Percentiles rank a stretch among this genome's conserved stretches.
phyloP scores from a whole-genome alignment of 2,329 filamentous ascomycete species.

The Monilinia aucupariae region DNA sequence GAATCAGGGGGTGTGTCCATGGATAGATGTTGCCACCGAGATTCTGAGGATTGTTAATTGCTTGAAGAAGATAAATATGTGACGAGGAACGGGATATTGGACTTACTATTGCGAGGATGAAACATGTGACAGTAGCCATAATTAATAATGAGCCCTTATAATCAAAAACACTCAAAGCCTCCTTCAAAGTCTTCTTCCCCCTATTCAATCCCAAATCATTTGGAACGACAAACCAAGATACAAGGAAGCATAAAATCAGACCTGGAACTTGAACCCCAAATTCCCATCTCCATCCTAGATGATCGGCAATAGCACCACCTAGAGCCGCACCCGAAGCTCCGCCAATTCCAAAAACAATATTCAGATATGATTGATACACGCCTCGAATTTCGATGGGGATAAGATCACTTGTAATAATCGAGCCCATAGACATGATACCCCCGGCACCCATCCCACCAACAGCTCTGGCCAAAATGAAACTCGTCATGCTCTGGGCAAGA shows the following conservation, averaged over 20 bases:
- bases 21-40: conserved; percentile 59
- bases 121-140: conserved; percentile 46
- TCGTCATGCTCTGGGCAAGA: conserved; percentile 59
- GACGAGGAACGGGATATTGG: too few species aligned
- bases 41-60: conserved; percentile 39
- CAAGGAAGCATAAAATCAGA: conserved; percentile 42
- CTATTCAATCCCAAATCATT: conserved; percentile 46
- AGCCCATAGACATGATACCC: conserved; percentile 62
- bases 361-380: conserved; percentile 66
- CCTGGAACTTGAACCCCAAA: conserved; percentile 58
- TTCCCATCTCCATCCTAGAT: conserved; percentile 68
- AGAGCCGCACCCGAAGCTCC: conserved; percentile 60
- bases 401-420: conserved; percentile 67
- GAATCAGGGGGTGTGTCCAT: conserved; percentile 56
- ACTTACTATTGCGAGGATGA: conserved; percentile 54
- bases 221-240: conserved; percentile 47
- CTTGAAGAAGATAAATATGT: too few species aligned
- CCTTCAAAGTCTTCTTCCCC: conserved; percentile 40
- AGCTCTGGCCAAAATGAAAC: conserved; percentile 65
- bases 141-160: conserved; percentile 49
- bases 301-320: conserved; percentile 64
- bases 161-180: conserved; percentile 54
- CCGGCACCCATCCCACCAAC: conserved; percentile 69
- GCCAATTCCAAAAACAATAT: conserved; percentile 57
- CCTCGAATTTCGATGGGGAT: conserved; percentile 63